A percentile compares a stretch with the other conserved stretches of the same genome.
phyloP scores from a whole-genome alignment of 805 yeast genomes.

The Saccharomycopsis sp. region DNA sequence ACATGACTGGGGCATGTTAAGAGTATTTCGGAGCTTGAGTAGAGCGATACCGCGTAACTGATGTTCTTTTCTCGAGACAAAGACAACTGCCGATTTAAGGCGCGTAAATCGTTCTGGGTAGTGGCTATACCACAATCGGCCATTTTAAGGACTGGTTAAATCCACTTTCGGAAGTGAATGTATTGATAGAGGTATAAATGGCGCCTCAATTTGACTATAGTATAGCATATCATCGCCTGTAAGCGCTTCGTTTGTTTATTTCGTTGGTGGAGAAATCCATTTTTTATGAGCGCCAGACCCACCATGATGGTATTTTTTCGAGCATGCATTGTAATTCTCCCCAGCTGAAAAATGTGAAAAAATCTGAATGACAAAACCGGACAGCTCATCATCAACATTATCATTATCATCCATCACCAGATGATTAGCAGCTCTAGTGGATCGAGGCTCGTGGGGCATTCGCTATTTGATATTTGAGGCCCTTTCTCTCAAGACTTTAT shows the following conservation, averaged over 20 bases:
- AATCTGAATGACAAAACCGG: not conserved
- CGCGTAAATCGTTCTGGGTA: not conserved
- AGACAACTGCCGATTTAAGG: not conserved
- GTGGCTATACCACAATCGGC: not conserved
- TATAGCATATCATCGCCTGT: not conserved
- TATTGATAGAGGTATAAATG: no score
- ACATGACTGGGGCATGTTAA: conserved; percentile 6
- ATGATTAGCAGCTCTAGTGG: no score
- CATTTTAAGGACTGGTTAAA: no score
- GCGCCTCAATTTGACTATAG: no score
- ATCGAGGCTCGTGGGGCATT: no score
- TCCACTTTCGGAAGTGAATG: no score
- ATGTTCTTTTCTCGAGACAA: not conserved
- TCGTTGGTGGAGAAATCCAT: not conserved
- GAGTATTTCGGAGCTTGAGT: conserved; percentile 5
- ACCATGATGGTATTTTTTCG: not conserved
- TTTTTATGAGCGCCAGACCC: not conserved
- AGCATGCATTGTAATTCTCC: no score
- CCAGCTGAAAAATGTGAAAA: no score
- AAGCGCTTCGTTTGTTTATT: not conserved
- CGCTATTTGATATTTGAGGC: no score
- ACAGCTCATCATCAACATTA: not conserved
- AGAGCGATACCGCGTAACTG: conserved; percentile 3
- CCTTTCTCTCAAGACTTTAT: no score
- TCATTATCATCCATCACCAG: no score